These are phyloP conservation scores for Aspergillus fischeri DNA, from an alignment of 2,329 filamentous ascomycete species.

Conservation along the genomic window DNA sequence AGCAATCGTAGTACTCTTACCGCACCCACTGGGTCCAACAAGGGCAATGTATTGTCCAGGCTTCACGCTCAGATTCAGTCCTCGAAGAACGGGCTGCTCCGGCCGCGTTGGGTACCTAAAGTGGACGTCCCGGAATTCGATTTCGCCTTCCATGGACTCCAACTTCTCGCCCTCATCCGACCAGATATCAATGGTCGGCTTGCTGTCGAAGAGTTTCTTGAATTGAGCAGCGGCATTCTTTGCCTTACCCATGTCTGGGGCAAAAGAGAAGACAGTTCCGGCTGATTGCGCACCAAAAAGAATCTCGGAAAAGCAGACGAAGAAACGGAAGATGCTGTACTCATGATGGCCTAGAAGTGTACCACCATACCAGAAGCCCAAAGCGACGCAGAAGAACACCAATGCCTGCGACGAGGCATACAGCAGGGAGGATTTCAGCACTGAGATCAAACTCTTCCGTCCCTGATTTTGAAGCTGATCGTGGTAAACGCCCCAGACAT, in stretches of 20 bases:
- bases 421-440: slow-evolving; percentile 70
- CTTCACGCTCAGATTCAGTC: slow-evolving; percentile 58
- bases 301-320: slow-evolving; percentile 80
- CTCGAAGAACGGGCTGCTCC: slow-evolving; percentile 86
- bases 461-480: slow-evolving; percentile 63
- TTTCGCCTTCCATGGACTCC: slow-evolving; percentile 63
- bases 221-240: slow-evolving; percentile 77
- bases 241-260: slow-evolving; percentile 89
- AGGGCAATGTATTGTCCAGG: slow-evolving; percentile 60
- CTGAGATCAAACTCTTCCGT: slow-evolving; percentile 63
- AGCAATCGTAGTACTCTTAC: slow-evolving; percentile 90
- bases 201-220: slow-evolving; percentile 77
- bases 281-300: slow-evolving; percentile 92
- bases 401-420: slow-evolving; percentile 83
- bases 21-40: slow-evolving; percentile 90
- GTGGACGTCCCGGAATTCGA: slow-evolving; percentile 90
- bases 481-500: slow-evolving; percentile 72
- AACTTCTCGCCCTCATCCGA: slow-evolving; percentile 63
- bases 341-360: slow-evolving; percentile 66
- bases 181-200: slow-evolving; percentile 80
- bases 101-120: slow-evolving; percentile 91
- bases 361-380: slow-evolving; percentile 92
- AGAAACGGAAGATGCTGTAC: slow-evolving; percentile 82
- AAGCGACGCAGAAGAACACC: slow-evolving; percentile 75
- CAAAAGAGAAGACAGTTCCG: slow-evolving; percentile 82